Conservation (phyloP, 257 asterid species). For the Ehretia macrophylla region DNA sequence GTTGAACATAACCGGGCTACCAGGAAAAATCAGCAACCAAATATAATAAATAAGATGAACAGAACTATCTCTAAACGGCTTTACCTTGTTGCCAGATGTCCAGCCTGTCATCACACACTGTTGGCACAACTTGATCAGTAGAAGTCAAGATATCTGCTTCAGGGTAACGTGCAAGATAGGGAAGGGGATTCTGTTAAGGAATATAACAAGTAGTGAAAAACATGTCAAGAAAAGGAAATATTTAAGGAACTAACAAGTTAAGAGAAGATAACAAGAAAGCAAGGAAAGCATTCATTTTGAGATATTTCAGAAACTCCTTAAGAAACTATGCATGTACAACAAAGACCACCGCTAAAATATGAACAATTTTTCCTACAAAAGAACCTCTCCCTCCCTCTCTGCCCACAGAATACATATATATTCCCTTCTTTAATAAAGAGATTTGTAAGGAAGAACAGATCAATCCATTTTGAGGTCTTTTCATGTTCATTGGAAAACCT, state of each 20-base stretch:
- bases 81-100: slow-evolving; percentile 90
- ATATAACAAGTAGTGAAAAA: slow-evolving; percentile 24
- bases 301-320: too few species aligned
- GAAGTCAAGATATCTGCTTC: slow-evolving; percentile 98
- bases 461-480: too few species aligned
- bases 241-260: not conserved
- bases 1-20: too few species aligned
- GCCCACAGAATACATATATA: not conserved
- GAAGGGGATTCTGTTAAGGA: slow-evolving; percentile 83
- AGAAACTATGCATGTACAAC: too few species aligned
- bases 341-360: too few species aligned
- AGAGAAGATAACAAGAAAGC: not conserved
- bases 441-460: too few species aligned
- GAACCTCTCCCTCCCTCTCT: not conserved
- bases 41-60: slow-evolving; percentile 8
- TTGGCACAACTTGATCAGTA: slow-evolving; percentile 86
- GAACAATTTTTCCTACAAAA: not conserved
- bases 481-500: too few species aligned
- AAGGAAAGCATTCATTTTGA: too few species aligned
- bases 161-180: slow-evolving; percentile 90
- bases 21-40: not conserved
- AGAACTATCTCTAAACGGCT: slow-evolving; percentile 18
- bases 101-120: slow-evolving; percentile 88
- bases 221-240: slow-evolving; percentile 11
- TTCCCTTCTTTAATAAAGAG: too few species aligned